Conservation (phyloP, 768 basidiomycete species). For the Podaxis sp. region DNA sequence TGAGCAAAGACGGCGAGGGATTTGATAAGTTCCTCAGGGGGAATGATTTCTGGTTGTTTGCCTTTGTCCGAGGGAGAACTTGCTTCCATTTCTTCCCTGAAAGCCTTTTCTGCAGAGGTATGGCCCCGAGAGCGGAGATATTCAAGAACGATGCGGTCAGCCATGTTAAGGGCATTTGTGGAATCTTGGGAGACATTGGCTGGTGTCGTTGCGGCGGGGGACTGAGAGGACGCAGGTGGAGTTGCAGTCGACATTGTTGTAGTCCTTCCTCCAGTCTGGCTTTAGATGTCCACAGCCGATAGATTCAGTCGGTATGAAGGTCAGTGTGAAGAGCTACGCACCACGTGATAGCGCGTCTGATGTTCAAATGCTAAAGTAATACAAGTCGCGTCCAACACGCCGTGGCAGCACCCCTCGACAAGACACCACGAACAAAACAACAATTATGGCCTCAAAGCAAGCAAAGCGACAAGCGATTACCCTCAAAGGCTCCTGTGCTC, state of each 20-base stretch:
- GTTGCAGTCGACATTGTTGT: constrained; percentile 41
- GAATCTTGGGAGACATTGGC: constrained; percentile 32
- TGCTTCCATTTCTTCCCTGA: constrained; percentile 39
- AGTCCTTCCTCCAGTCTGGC: neutral
- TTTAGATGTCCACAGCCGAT: neutral
- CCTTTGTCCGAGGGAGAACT: constrained; percentile 39
- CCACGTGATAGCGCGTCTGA: constrained; percentile 30
- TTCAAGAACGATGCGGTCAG: constrained; percentile 42
- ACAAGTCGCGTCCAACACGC: constrained; percentile 3
- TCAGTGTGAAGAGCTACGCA: neutral
- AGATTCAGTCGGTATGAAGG: neutral
- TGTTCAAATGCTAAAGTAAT: constrained; percentile 14
- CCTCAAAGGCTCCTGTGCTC: constrained; percentile 88
- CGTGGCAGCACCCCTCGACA: constrained; percentile 4
- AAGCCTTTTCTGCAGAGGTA: constrained; percentile 41
- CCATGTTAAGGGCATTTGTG: constrained; percentile 28
- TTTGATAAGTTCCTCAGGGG: constrained; percentile 49
- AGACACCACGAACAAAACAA: constrained; percentile 11
- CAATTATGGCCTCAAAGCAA: constrained; percentile 41
- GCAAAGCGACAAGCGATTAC: constrained; percentile 76
- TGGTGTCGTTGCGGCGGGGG: constrained; percentile 45
- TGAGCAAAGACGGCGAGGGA: constrained; percentile 63
- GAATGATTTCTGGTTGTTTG: constrained; percentile 37
- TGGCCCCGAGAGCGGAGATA: constrained; percentile 49
- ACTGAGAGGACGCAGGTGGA: constrained; percentile 48